These are phyloP conservation scores for Rhodotorula sp. DNA, from an alignment of 1,284 basidiomycete species.

Conservation along the genomic window DNA sequence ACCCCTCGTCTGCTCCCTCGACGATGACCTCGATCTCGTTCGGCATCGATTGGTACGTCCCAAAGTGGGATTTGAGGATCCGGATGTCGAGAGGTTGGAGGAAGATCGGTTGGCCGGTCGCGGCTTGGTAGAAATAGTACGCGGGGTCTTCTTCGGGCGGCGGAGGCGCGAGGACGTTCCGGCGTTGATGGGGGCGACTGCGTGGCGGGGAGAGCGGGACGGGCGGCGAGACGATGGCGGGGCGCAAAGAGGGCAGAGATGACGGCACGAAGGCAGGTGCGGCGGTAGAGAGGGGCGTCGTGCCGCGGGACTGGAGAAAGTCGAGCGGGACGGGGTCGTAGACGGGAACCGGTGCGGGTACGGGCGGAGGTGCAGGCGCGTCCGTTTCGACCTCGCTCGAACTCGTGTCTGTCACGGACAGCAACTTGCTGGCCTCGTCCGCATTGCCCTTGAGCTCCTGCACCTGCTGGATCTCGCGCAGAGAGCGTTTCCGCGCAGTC, in stretches of 20 bases:
- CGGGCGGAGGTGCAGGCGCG: slow-evolving; percentile 6
- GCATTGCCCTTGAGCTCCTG: slow-evolving; percentile 34
- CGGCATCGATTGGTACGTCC: slow-evolving; percentile 80
- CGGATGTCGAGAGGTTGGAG: slow-evolving; percentile 94
- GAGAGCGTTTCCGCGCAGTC: slow-evolving; percentile 56
- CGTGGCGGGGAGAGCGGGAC: not conserved
- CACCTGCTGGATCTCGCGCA: slow-evolving; percentile 59
- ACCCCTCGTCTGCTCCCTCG: slow-evolving; percentile 65
- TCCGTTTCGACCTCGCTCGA: slow-evolving; percentile 41
- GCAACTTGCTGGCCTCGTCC: not conserved
- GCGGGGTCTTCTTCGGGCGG: slow-evolving; percentile 44
- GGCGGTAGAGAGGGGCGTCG: slow-evolving; percentile 4
- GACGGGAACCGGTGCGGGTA: not conserved
- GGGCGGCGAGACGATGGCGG: not conserved
- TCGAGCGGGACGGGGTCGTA: slow-evolving; percentile 13
- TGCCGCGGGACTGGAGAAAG: slow-evolving; percentile 35
- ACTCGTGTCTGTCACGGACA: slow-evolving; percentile 36
- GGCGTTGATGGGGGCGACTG: slow-evolving; percentile 55
- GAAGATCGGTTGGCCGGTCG: slow-evolving; percentile 86
- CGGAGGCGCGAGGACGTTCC: slow-evolving; percentile 70
- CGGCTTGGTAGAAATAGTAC: slow-evolving; percentile 95
- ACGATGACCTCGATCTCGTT: slow-evolving; percentile 74
- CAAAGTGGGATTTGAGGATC: slow-evolving; percentile 82
- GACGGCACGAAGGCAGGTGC: slow-evolving; percentile 24
- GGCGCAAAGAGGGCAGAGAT: not conserved